phyloP scores from a whole-genome alignment of 129 eudicot species.

The Chrysanthemum makinoi region DNA sequence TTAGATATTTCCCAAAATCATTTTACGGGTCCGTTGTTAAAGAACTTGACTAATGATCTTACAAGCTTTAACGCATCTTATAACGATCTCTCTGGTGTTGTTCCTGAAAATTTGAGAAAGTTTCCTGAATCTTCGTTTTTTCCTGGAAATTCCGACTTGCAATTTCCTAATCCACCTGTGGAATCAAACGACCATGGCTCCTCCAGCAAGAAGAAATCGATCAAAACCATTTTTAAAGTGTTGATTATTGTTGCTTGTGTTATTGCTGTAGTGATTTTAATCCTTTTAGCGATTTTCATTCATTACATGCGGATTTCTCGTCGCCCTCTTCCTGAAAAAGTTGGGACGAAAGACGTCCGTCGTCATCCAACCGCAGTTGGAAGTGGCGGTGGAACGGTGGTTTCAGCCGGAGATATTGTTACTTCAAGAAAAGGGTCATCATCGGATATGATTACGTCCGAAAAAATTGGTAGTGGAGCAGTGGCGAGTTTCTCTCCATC shows the following conservation, averaged over 20 bases:
- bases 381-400: conserved; percentile 43
- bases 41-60: conserved; percentile 53
- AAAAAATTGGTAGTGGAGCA: conserved; percentile 53
- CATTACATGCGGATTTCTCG: conserved; percentile 61
- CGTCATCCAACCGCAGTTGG: conserved; percentile 46
- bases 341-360: conserved; percentile 42
- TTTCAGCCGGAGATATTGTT: conserved; percentile 65
- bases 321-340: conserved; percentile 46
- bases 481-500: conserved; percentile 82
- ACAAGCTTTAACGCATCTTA: conserved; percentile 79
- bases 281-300: conserved; percentile 69
- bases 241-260: conserved; percentile 70
- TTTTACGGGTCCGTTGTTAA: conserved; percentile 69
- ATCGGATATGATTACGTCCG: conserved; percentile 69
- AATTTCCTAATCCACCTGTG: conserved; percentile 81
- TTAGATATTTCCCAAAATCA: conserved; percentile 76
- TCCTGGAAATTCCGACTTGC: conserved; percentile 87
- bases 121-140: conserved; percentile 82
- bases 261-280: conserved; percentile 53
- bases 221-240: conserved; percentile 61
- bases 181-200: conserved; percentile 33
- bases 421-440: conserved; percentile 73
- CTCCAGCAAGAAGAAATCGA: conserved; percentile 40
- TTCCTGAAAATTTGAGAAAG: conserved; percentile 82
- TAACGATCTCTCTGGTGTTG: conserved; percentile 88